Evolutionary conservation across 352 stramenopile species (phyloP).

Genomic region (Globisporangium emineosum): DNA sequence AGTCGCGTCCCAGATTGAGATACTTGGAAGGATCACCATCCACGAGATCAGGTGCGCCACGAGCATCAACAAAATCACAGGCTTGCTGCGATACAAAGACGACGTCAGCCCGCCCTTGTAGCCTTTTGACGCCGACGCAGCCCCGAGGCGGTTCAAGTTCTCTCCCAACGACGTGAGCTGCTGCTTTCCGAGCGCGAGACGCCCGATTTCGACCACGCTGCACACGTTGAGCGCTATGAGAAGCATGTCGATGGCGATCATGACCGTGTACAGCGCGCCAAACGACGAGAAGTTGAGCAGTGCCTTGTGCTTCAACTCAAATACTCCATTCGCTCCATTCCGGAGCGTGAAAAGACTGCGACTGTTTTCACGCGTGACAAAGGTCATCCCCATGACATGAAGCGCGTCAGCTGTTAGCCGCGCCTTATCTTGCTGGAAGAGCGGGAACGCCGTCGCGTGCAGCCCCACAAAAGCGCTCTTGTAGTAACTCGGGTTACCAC

Average conservation of each 20-base stretch:
- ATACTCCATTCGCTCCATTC: conserved; percentile 1
- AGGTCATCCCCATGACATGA: conserved; percentile 30
- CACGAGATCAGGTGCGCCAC: conserved; percentile 45
- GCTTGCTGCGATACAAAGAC: conserved; percentile 36
- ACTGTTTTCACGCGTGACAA: conserved; percentile 33
- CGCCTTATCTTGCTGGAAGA: conserved; percentile 27
- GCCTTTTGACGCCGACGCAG: conserved; percentile 6
- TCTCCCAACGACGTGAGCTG: conserved; percentile 21
- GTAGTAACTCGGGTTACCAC: conserved; percentile 32
- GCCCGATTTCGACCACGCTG: conserved; percentile 31
- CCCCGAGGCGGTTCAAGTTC: conserved; percentile 17
- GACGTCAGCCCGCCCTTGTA: conserved; percentile 35
- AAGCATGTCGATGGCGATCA: conserved; percentile 38
- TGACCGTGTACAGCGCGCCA: conserved; percentile 39
- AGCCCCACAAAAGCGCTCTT: conserved; percentile 30
- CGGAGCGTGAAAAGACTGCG: conserved; percentile 20
- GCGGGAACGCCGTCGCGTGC: conserved; percentile 11
- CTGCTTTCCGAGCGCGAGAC: conserved; percentile 22
- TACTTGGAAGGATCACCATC: conserved; percentile 40
- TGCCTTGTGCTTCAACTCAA: conserved; percentile 28
- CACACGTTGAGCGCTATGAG: conserved; percentile 32
- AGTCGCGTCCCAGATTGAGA: conserved; percentile 27
- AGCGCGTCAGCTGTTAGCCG: conserved; percentile 26
- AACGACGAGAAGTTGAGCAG: conserved; percentile 41
- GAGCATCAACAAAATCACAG: conserved; percentile 30